These are phyloP conservation scores for Fusarium xylarioides DNA, from an alignment of 2,329 filamentous ascomycete genomes.

Conservation along the genomic window DNA sequence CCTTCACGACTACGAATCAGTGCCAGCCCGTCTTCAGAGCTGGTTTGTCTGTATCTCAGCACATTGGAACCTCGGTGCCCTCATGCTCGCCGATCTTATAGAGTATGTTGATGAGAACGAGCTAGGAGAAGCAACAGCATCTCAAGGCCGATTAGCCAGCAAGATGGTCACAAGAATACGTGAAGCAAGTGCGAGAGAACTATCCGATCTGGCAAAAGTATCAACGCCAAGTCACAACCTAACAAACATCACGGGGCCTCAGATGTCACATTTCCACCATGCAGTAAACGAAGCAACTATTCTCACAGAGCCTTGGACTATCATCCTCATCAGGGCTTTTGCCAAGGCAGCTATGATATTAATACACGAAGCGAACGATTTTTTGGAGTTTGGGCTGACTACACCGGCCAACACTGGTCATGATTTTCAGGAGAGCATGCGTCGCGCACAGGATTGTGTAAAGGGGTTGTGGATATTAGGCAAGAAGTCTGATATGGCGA, in stretches of 20 bases:
- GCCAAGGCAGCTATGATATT: conserved; percentile 54
- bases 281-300: conserved; percentile 63
- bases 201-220: conserved; percentile 59
- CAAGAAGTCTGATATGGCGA: conserved; percentile 61
- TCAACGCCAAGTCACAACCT: conserved; percentile 47
- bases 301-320: conserved; percentile 68
- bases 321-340: conserved; percentile 63
- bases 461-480: conserved; percentile 63
- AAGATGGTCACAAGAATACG: conserved; percentile 53
- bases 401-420: conserved; percentile 31
- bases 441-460: conserved; percentile 58
- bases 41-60: conserved; percentile 67
- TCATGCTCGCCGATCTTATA: conserved; percentile 64
- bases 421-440: conserved; percentile 44
- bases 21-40: conserved; percentile 63
- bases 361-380: conserved; percentile 46
- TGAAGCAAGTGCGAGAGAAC: conserved; percentile 53
- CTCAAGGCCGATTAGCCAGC: conserved; percentile 36
- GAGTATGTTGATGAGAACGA: conserved; percentile 57
- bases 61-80: conserved; percentile 65
- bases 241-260: conserved; percentile 10
- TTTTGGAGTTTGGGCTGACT: conserved; percentile 31
- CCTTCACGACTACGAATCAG: conserved; percentile 55
- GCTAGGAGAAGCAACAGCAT: conserved; percentile 33
- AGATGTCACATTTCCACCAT: conserved; percentile 58